These are phyloP conservation scores for Ophiocytium majus DNA, from an alignment of 352 stramenopile genomes.

Conservation along the genomic window DNA sequence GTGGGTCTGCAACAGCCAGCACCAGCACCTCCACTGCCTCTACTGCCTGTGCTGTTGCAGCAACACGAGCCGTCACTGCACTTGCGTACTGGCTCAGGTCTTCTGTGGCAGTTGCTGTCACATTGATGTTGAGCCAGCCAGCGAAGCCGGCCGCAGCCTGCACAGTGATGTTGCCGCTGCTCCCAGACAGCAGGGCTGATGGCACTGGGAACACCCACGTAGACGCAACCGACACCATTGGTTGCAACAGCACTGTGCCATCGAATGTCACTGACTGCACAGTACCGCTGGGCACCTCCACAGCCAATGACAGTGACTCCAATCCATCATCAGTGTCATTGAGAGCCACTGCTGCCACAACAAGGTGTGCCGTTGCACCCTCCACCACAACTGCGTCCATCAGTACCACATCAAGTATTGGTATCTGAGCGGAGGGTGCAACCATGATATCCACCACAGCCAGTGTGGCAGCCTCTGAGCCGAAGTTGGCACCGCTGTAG, in stretches of 20 bases:
- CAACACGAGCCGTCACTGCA: too few relatives aligned
- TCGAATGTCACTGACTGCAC: not conserved
- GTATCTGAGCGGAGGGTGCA: not conserved
- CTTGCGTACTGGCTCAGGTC: too few relatives aligned
- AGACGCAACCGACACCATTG: too few relatives aligned
- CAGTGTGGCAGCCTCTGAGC: not conserved
- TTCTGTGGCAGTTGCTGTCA: not conserved
- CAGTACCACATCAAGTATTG: not conserved
- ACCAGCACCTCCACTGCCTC: too few relatives aligned
- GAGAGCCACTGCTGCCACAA: not conserved
- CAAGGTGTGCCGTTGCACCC: not conserved
- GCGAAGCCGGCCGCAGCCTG: not conserved
- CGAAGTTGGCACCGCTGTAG: too few relatives aligned
- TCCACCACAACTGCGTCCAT: not conserved
- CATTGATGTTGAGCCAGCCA: not conserved
- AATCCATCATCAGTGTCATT: slow-evolving; percentile 8
- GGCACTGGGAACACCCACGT: too few relatives aligned
- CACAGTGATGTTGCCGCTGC: not conserved
- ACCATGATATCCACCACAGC: not conserved
- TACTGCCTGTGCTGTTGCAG: too few relatives aligned
- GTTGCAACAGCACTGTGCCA: too few relatives aligned
- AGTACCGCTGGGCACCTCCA: not conserved
- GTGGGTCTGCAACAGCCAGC: not conserved
- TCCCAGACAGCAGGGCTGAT: too few relatives aligned
- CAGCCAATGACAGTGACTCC: not conserved